phyloP scores from a whole-genome alignment of 768 basidiomycete genomes.

The Lactarius hatsudake region DNA sequence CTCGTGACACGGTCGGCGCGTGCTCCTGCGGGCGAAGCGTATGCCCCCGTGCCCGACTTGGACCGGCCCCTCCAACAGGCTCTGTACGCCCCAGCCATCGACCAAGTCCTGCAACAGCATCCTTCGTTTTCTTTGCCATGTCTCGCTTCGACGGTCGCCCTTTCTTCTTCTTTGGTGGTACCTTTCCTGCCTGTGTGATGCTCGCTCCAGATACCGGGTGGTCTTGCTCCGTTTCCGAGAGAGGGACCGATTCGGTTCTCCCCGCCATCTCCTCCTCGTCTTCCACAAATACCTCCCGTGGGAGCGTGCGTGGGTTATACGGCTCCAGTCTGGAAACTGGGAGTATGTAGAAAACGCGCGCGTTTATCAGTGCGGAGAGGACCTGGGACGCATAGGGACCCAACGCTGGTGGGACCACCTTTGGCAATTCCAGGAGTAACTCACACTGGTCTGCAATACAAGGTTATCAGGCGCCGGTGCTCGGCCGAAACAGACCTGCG shows the following conservation, averaged over 20 bases:
- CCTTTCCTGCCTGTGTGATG: conserved; percentile 6
- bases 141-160: conserved; percentile 28
- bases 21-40: conserved; percentile 16
- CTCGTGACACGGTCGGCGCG: conserved; percentile 37
- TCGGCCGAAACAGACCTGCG: conserved; percentile 39
- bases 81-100: conserved; percentile 49
- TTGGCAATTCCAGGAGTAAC: conserved; percentile 49
- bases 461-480: not conserved
- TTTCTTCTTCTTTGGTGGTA: conserved; percentile 26
- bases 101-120: conserved; percentile 51
- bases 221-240: conserved; percentile 3
- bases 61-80: not conserved
- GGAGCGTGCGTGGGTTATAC: conserved; percentile 61
- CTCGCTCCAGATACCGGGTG: not conserved
- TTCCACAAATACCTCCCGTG: conserved; percentile 60
- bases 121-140: conserved; percentile 27
- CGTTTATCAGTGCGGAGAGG: conserved; percentile 46
- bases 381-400: conserved; percentile 51
- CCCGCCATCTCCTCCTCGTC: conserved; percentile 31
- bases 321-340: conserved; percentile 51
- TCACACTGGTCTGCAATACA: conserved; percentile 52
- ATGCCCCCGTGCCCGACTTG: conserved; percentile 13
- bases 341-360: conserved; percentile 56
- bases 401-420: conserved; percentile 43
- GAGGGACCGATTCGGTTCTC: not conserved